Conservation (phyloP, 768 basidiomycete genomes). For the Suillus occidentalis region DNA sequence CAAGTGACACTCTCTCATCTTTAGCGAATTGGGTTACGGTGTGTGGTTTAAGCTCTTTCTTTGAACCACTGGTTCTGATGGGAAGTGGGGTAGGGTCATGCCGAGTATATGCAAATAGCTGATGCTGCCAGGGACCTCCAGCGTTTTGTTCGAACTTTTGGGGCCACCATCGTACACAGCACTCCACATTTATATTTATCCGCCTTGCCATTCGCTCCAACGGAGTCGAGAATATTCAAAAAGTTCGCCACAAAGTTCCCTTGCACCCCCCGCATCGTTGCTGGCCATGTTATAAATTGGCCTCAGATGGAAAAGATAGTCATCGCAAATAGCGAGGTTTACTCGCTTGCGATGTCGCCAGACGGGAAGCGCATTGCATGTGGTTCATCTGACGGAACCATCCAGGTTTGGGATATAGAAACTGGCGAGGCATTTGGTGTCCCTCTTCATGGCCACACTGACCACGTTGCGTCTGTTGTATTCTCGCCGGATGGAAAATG, state of each 20-base stretch:
- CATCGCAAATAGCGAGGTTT: accelerated
- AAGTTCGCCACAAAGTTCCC: conserved; percentile 17
- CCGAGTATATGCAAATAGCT: neutral
- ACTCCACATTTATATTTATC: too few species aligned
- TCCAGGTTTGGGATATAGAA: conserved; percentile 7
- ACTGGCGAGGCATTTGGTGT: neutral
- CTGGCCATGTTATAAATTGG: neutral
- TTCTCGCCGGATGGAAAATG: conserved; percentile 27
- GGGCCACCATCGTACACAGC: conserved; percentile 8
- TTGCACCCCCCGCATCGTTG: neutral
- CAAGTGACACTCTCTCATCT: neutral
- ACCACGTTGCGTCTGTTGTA: conserved; percentile 10
- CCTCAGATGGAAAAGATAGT: neutral
- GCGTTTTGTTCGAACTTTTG: conserved; percentile 17
- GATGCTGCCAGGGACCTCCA: conserved; percentile 5
- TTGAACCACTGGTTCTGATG: neutral
- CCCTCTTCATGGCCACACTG: neutral
- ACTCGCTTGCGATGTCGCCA: neutral
- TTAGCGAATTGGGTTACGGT: neutral
- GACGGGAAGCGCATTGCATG: conserved; percentile 7
- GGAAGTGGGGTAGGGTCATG: neutral
- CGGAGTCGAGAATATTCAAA: conserved; percentile 15
- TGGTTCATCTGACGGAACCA: conserved; percentile 6
- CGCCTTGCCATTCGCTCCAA: conserved; percentile 15
- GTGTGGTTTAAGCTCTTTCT: neutral